Evolutionary conservation across 768 basidiomycete genomes (phyloP), one percentile per base, ranked within the genome.

Genomic region (Leccinum fibrillosum): DNA sequence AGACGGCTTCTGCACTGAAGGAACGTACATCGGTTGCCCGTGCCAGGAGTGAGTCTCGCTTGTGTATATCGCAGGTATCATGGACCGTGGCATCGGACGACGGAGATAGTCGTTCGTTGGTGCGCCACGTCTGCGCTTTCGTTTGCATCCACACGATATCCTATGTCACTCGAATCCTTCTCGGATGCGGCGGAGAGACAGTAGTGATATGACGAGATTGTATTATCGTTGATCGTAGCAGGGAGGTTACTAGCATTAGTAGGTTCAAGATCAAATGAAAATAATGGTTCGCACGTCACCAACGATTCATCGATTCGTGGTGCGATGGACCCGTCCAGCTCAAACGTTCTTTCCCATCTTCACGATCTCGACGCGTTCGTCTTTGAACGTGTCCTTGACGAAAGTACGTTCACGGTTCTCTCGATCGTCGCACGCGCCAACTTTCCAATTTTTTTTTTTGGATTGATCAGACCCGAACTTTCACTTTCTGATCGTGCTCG

Each of bases 401-500:
- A 87, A 74, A 77, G 77, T 75, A 50, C 52, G 48, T 21, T 53
- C 30, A 26, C 26, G 26, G 5, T 48, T 47, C 28, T 45, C 45
- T 30, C 25, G 32, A 4, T 49, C 28, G 17, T 23, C 0, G 5
- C 17, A 17, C 37, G 17, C 37, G 23, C 42, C 23, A n/a, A 53
- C 30, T 45, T 39, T 17, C n/a, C 25, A 32, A 30, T 17, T 3
- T 5, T n/a, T 4, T 37, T 25, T 25, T 25, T 25, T 21, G 11
- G 4, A 17, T 32, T 4, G 30, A 32, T 11, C 35, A 85, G 89
- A 90, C 70, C 77, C 87, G 0, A 65, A 81, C 9, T 81, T 83
- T 1, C 86, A 85, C 59, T 80, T 79, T 3, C 59, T 91, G 34
- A 84, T 80, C 45, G 74, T 94, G 8, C 82, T 95, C 2, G 93